These are phyloP conservation scores for Leptosphaerulina australis DNA, from an alignment of 2,329 filamentous ascomycete genomes.

Conservation along the genomic window DNA sequence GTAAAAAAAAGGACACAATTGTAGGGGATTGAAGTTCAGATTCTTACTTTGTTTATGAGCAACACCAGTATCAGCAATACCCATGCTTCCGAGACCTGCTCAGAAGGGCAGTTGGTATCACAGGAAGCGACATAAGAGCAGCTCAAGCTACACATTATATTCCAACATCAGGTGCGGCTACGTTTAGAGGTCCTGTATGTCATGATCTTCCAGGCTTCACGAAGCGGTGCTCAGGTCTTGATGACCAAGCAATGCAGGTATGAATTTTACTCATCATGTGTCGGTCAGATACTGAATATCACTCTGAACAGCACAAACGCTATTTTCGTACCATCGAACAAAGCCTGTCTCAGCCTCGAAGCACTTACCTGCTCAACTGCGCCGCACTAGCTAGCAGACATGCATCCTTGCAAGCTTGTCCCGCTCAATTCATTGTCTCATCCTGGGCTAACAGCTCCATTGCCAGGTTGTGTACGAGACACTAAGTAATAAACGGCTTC, in stretches of 20 bases:
- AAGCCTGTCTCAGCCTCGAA: slow-evolving; percentile 17
- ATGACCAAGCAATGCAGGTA: neutral
- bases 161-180: neutral
- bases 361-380: slow-evolving; percentile 12
- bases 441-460: slow-evolving; percentile 15
- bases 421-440: slow-evolving; percentile 27
- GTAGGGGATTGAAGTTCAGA: neutral
- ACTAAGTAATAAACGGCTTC: no score
- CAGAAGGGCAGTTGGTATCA: neutral
- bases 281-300: neutral
- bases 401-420: slow-evolving; percentile 22
- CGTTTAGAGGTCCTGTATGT: neutral
- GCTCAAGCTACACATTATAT: neutral
- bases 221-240: neutral
- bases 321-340: slow-evolving; percentile 18
- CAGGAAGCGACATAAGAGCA: neutral
- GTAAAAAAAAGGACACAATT: no score
- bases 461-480: slow-evolving; percentile 20
- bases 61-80: neutral
- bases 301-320: neutral
- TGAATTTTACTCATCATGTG: neutral
- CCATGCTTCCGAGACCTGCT: neutral
- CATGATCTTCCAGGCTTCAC: neutral
- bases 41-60: neutral
- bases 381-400: slow-evolving; percentile 18